phyloP scores from a whole-genome alignment of 805 yeast species.

The Candida ponderosae region DNA sequence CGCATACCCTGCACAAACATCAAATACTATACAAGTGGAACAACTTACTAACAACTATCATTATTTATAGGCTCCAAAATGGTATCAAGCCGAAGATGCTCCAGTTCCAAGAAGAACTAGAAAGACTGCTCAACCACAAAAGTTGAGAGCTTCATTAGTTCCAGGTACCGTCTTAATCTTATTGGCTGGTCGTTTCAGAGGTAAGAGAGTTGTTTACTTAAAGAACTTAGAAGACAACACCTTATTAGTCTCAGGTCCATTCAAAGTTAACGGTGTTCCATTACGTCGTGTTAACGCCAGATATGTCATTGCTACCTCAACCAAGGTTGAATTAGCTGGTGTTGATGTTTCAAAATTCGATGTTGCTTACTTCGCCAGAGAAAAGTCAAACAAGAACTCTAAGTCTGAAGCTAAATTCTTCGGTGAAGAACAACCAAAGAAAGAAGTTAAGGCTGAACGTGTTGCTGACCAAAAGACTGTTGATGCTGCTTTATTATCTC shows the following conservation, averaged over 20 bases:
- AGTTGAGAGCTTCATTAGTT: conserved; percentile 89
- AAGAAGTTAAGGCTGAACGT: conserved; percentile 90
- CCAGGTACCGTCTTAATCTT: conserved; percentile 98
- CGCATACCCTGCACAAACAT: background rate
- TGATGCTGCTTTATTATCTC: conserved; percentile 86
- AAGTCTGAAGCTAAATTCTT: conserved; percentile 93
- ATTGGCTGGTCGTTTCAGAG: conserved; percentile 99
- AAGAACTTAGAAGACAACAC: conserved; percentile 98
- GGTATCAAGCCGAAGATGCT: conserved; percentile 91
- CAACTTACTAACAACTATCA: conserved; percentile 7
- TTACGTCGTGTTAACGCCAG: conserved; percentile 98
- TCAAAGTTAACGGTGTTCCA: conserved; percentile 99
- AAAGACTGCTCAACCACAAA: conserved; percentile 89
- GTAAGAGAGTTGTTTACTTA: conserved; percentile 98
- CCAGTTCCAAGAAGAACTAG: conserved; percentile 84
- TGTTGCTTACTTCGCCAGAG: conserved; percentile 95
- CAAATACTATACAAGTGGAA: too few relatives aligned
- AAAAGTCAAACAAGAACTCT: conserved; percentile 74
- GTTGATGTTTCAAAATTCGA: conserved; percentile 88
- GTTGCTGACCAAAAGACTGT: conserved; percentile 94
- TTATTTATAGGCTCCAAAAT: conserved; percentile 60
- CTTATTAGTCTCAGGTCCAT: conserved; percentile 95
- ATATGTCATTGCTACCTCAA: conserved; percentile 98
- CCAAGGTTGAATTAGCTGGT: conserved; percentile 71
- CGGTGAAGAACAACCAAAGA: conserved; percentile 63